Base-by-base conservation (phyloP, 768 basidiomycete genomes). In the Tricholoma saponaceum region DNA sequence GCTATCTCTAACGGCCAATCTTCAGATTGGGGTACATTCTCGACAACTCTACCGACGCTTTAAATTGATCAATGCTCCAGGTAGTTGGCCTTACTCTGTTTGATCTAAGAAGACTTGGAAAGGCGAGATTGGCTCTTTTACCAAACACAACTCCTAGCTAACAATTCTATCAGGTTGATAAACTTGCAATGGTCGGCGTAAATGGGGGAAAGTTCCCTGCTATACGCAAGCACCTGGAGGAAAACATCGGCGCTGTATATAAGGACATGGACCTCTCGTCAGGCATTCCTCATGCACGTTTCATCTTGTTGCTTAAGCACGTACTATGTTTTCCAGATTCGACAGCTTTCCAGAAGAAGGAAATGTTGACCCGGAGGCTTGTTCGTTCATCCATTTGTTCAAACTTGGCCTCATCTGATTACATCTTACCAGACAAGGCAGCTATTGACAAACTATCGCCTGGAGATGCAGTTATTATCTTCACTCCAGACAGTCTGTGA, bases 61-160 rank as follows among this genome's bases (percentile, higher is more conserved):
- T 35, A 47, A 39, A 56, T 56, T 70, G 44, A 71, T 52, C 16
- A 26, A 57, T 39, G 46, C 52, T 54, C 16, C 67, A 93, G 88
- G 92, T 97, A 50, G 92, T 96, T 62, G 95, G 83, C 18, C 77
- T 96, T 58, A 95, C 92, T 14, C 81, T 92, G 59, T 96, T 96
- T 64, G 94, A 96, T 72, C 83, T 95, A 51, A 85, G 90, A 62
- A 83, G 93, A 62, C 75, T 86, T 30, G 91, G 87, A 60, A 95
- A 95, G 81, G 90, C 77, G 33, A 16, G 14, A 7, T n/a, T n/a
- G n/a, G n/a, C n/a, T n/a, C n/a, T n/a, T n/a, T 28, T n/a, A 12
- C 16, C 25, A 9, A 12, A 26, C 14, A 23, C 16, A n/a, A 49
- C 13, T 16, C 14, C 6, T 20, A n/a, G 9, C 54, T 50, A 16